phyloP scores from a whole-genome alignment of 495 filamentous ascomycete species.

The Penicillium daleae region DNA sequence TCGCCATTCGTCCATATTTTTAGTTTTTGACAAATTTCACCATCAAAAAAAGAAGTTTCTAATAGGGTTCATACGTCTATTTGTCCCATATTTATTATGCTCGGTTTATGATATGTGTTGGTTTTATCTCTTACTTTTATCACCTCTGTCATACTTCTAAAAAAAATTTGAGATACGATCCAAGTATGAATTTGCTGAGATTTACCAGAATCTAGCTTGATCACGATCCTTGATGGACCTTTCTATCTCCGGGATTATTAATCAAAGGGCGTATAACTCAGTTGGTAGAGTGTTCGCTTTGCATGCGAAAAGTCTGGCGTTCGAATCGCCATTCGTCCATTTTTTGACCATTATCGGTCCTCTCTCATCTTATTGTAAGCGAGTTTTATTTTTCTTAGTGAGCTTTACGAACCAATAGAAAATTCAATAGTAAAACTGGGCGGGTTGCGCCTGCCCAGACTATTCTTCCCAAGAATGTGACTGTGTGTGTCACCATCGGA shows the following conservation, averaged over 20 bases:
- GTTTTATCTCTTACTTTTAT: too few relatives aligned
- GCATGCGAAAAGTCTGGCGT: slow-evolving; percentile 15
- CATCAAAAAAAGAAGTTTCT: too few relatives aligned
- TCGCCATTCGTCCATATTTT: slow-evolving; percentile 14
- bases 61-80: too few relatives aligned
- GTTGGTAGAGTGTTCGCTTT: slow-evolving; percentile 14
- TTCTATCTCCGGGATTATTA: not conserved
- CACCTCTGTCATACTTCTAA: too few relatives aligned
- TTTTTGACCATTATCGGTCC: not conserved
- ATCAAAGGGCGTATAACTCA: slow-evolving; percentile 10
- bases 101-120: too few relatives aligned
- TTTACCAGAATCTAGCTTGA: too few relatives aligned
- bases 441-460: not conserved
- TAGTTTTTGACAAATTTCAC: too few relatives aligned
- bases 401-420: not conserved
- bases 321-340: slow-evolving; percentile 16
- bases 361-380: not conserved
- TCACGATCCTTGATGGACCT: too few relatives aligned
- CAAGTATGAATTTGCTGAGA: too few relatives aligned
- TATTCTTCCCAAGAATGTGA: not conserved
- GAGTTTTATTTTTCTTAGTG: not conserved
- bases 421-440: not conserved
- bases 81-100: too few relatives aligned
- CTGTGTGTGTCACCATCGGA: slow-evolving; percentile 8
- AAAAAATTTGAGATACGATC: too few relatives aligned